These are phyloP conservation scores for Yarrowia keelungensis DNA, from an alignment of 805 yeast genomes.

Conservation along the genomic window DNA sequence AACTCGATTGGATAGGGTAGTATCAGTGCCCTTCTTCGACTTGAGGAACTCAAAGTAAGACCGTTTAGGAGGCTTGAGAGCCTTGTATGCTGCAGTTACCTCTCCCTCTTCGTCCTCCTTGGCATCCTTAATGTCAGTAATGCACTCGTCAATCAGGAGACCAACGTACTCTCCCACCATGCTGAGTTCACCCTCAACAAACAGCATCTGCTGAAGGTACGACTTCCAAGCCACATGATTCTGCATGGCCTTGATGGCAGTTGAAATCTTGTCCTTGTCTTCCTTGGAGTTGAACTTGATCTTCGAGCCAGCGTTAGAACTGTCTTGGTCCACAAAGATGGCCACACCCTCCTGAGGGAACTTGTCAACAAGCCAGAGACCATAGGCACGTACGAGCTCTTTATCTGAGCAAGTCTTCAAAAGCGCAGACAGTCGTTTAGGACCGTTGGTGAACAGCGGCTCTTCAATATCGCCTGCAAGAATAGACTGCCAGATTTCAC, in stretches of 20 bases:
- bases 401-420: slow-evolving; percentile 45
- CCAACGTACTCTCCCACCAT: slow-evolving; percentile 48
- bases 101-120: slow-evolving; percentile 16
- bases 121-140: slow-evolving; percentile 40
- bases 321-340: slow-evolving; percentile 47
- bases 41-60: slow-evolving; percentile 45
- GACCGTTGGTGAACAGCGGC: slow-evolving; percentile 46
- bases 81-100: slow-evolving; percentile 41
- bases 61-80: slow-evolving; percentile 49
- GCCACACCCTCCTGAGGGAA: slow-evolving; percentile 48
- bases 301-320: slow-evolving; percentile 29
- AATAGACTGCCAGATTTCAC: slow-evolving; percentile 41
- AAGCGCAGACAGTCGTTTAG: slow-evolving; percentile 45
- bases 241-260: slow-evolving; percentile 47
- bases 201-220: slow-evolving; percentile 50
- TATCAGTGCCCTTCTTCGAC: slow-evolving; percentile 37
- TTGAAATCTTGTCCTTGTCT: slow-evolving; percentile 47
- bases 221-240: slow-evolving; percentile 51
- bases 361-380: slow-evolving; percentile 49
- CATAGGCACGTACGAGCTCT: slow-evolving; percentile 51
- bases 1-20: not conserved
- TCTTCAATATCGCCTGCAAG: slow-evolving; percentile 43
- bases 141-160: slow-evolving; percentile 44
- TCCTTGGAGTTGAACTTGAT: slow-evolving; percentile 43
- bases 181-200: slow-evolving; percentile 44